Base-by-base conservation (phyloP, 2,329 filamentous ascomycete genomes). In the Xylariaceae sp. region DNA sequence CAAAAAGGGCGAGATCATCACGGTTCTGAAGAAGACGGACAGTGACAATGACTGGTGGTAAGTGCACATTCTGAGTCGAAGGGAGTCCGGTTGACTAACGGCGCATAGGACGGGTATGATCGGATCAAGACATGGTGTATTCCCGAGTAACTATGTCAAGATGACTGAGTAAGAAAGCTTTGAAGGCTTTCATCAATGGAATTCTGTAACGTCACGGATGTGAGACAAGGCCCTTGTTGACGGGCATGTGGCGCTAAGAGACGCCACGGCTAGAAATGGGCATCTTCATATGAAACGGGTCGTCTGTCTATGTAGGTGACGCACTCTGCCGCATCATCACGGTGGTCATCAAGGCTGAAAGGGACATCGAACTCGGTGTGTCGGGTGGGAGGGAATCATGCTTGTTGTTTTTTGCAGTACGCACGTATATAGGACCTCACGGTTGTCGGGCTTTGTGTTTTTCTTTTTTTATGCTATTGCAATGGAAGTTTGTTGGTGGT, bases 1-100 rank as follows among this genome's bases (percentile, higher is more conserved):
- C 77, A 96, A 96, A 78, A 99, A 99, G 80, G 94, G 94, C 17
- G 94, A 99, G 35, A 75, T 97, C 58, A 97, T 99, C 65, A 97
- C 92, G 0, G 92, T 99, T 59, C 74, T 96, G 59, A 97, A 99
- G 79, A 89, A 89, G 75, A 97, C 93, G 4, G 90, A 97, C 3
- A 97, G 89, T 67, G 89, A 90, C 60, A 92, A 92, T 59, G 93
- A 97, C 73, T 97, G 93, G 93, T 97, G 93, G 86, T 88, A 80
- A 67, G 85, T 82, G 59, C 23, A 30, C 23, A 30, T 30, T 30
- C 23, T 5, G 51, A 47, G 41, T 10, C 23, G 17, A 34, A 39
- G n/a, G 5, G 7, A 5, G 30, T 5, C 10, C 2, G 11, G 51
- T 6, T 61, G 55, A 37, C 34, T 60, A 17, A 57, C 18, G 18